Evolutionary conservation across 2,329 filamentous ascomycete genomes (phyloP), one percentile per base, ranked within the genome.

Genomic region (Mariannaea sp.): DNA sequence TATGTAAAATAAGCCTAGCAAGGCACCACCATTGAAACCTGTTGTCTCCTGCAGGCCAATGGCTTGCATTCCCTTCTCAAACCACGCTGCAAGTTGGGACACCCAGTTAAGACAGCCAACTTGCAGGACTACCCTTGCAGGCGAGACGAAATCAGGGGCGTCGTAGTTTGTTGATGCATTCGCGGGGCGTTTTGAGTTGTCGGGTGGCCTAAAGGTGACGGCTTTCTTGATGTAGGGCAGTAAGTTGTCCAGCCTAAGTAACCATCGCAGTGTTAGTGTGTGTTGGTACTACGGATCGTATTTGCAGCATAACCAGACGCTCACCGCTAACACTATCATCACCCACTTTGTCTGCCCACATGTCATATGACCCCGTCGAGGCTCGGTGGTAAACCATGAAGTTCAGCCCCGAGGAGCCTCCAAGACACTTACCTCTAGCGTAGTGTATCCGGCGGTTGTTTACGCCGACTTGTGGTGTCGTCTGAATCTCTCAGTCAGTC

Each of bases 381-480:
- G 20, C 38, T 33, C 47, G 13, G 39, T 49, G 39, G 22, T 42
- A 41, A 20, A 49, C 32, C 47, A 49, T 49, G 10, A 49, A 33
- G 22, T 49, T 49, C 16, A 41, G 30, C 14, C 38, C 47, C 14
- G 38, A 42, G 4, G 38, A 42, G 30, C 47, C 47, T 16, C 47
- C 47, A 16, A 49, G 30, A 20, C 38, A 42, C 14, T 41, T 41
- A 26, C 47, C 47, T 9, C 39, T 38, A 5, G 47, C 47, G 17
- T 49, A 49, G 38, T 49, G 39, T n/a, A 49, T 14, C 38, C 42
- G 17, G 10, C 47, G 38, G 39, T 43, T 36, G 29, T 49, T 42
- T 17, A 29, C 39, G 8, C 39, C 47, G 14, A 30, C 39, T 33
- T 49, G 47, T 13, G 47, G 30, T 27, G 42, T 39, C 5, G 47